Evolutionary conservation across 1,139 yeast species (phyloP), one percentile per base, ranked within the genome.

Genomic region (Geotrichum klebahnii): DNA sequence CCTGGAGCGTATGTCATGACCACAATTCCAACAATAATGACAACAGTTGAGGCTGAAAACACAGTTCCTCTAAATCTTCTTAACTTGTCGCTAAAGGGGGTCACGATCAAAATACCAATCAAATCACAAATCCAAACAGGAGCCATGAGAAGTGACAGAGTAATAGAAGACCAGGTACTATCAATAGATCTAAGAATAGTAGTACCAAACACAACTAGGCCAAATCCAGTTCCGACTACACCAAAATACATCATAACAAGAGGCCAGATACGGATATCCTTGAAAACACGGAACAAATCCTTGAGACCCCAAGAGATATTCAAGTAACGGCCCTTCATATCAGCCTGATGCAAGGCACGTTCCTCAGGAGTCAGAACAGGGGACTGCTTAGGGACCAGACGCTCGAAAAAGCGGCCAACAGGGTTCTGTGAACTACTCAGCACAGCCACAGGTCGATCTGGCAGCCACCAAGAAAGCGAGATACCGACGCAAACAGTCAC

Each of bases 91-190:
- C 94, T 86, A 61, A 87, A 74, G 14, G 95, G 95, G 1, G 95
- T 86, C 51, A 87, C 69, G 16, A 82, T 63, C 40, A 87, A 64
- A 59, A 87, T 88, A 1, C 89, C 92, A n/a, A 79, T 82, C 49
- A 85, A 71, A 65, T 87, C 96, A 66, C 85, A 86, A 45, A 87
- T 70, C 96, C 96, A 87, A 60, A 88, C 87, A 33, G 96, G 96
- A 3, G 95, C 96, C 59, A 84, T 83, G 52, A 87, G 72, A 40
- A 87, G 74, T 0, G 92, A 83, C 17, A 87, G 80, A 53, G 82
- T 72, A 57, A 87, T 84, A 2, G 89, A 81, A 1, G 81, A 68
- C 59, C 86, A 74, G 10, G 63, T 59, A 1, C 92, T 83, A 64
- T 84, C 80, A 58, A 82, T 80, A 8, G 77, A 77, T 47, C 76